Evolutionary conservation across 768 basidiomycete genomes (phyloP).

Genomic region (Collybiopsis luxurians): DNA sequence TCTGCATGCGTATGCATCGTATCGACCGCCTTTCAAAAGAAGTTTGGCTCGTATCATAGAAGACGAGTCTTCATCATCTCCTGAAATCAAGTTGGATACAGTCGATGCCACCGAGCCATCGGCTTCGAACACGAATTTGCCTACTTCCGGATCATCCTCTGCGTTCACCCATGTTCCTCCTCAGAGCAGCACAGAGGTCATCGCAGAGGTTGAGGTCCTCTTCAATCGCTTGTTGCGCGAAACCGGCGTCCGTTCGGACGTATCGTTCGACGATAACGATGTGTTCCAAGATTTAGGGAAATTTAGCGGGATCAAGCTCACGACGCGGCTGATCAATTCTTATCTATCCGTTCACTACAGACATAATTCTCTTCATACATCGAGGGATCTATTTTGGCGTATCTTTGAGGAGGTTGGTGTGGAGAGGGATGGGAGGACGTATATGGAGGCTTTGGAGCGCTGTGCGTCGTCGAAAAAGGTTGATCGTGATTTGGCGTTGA

Average conservation of each 20-base stretch:
- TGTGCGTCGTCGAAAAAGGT: slow-evolving; percentile 45
- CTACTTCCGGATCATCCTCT: slow-evolving; percentile 4
- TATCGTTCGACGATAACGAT: not conserved
- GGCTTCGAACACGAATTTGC: too few species aligned
- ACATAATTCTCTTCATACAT: slow-evolving; percentile 45
- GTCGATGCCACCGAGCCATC: too few species aligned
- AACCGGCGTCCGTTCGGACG: slow-evolving; percentile 17
- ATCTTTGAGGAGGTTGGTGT: slow-evolving; percentile 45
- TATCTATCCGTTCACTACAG: slow-evolving; percentile 77
- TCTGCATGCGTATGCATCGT: slow-evolving; percentile 86
- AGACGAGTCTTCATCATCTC: slow-evolving; percentile 3
- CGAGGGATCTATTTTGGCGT: slow-evolving; percentile 47
- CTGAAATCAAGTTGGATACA: too few species aligned
- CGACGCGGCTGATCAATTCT: slow-evolving; percentile 68
- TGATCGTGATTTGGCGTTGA: slow-evolving; percentile 46
- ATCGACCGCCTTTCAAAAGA: slow-evolving; percentile 67
- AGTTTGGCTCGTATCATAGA: slow-evolving; percentile 43
- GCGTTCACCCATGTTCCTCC: slow-evolving; percentile 61
- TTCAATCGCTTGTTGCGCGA: slow-evolving; percentile 60
- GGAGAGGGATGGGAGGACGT: slow-evolving; percentile 49
- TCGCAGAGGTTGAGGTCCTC: slow-evolving; percentile 65
- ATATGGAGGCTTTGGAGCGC: slow-evolving; percentile 65
- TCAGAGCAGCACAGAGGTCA: slow-evolving; percentile 65
- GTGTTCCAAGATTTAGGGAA: slow-evolving; percentile 21
- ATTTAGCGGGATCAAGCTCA: slow-evolving; percentile 58